Percentiles rank a stretch among this genome's conserved stretches.
phyloP scores from a whole-genome alignment of 768 basidiomycete species.

The Hemileccinum impolitum region DNA sequence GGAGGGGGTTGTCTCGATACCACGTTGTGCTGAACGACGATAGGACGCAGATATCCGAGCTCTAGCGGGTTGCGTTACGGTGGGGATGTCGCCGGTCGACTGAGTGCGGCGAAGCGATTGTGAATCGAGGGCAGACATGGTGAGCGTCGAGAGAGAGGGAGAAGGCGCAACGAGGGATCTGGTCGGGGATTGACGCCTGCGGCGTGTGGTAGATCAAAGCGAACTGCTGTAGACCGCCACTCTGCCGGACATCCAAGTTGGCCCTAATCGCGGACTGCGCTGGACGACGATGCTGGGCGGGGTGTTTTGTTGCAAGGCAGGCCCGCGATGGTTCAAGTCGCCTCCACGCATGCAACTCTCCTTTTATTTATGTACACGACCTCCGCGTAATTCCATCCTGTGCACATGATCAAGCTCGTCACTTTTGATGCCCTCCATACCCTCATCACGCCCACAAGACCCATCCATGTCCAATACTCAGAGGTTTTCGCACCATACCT shows the following conservation, averaged over 20 bases:
- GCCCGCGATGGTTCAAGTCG: neutral
- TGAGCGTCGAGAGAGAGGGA: conserved; percentile 19
- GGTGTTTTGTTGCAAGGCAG: too few relatives aligned
- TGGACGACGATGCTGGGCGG: neutral
- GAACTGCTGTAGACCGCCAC: conserved; percentile 13
- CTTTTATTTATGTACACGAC: conserved; percentile 17
- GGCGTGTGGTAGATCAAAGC: conserved; percentile 22
- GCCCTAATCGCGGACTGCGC: conserved; percentile 16
- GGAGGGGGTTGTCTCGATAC: conserved; percentile 15
- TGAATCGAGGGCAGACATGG: conserved; percentile 30
- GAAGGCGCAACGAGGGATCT: conserved; percentile 11
- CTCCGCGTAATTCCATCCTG: conserved; percentile 1
- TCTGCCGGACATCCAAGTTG: conserved; percentile 17
- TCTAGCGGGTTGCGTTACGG: conserved; percentile 21
- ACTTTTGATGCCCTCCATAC: conserved; percentile 81
- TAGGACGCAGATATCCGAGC: conserved; percentile 30
- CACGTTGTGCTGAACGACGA: conserved; percentile 26
- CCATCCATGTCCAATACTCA: conserved; percentile 61
- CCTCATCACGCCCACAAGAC: conserved; percentile 63
- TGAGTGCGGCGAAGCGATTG: conserved; percentile 34
- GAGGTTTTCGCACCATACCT: conserved; percentile 65
- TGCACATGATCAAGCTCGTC: conserved; percentile 50
- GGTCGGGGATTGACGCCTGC: conserved; percentile 29
- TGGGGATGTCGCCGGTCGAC: conserved; percentile 33
- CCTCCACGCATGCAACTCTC: conserved; percentile 9